Evolutionary conservation across 805 yeast genomes (phyloP), one percentile per base, ranked within the genome.

Genomic region (Saccharomycopsis sp.): DNA sequence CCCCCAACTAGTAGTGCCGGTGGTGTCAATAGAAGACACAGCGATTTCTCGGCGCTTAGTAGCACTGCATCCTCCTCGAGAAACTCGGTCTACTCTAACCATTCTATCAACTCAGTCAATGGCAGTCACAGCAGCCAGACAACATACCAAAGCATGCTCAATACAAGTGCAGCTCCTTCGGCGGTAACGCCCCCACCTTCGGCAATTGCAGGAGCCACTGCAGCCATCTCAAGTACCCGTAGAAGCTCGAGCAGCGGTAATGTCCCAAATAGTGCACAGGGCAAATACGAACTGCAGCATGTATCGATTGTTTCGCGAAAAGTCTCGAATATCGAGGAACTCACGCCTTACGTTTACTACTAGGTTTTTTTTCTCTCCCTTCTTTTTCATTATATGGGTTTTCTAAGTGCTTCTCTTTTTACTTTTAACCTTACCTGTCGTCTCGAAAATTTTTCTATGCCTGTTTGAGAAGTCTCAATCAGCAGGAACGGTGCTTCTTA

Each of bases 121-220:
- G 49, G 49, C 22, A 44, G 49, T 44, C 49, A 44, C 49, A 19
- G 49, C 22, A 44, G 49, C 12, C 49, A 44, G 22, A 44, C 49
- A 7, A 44, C 49, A 3, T 44, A 44, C 22, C 49, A 44, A 17
- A 44, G 49, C 20, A 44, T 44, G 49, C 49, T 44, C 22, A 44
- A 44, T 19, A 44, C 49, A n/a, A 17, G 8, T 17, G 20, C 49
- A 17, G 22, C 49, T 44, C 19, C 22, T 7, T 44, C 49, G 3
- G 7, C 49, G 22, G 22, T 3, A 17, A 44, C 19, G 19, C 19
- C 49, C 22, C 19, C 22, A 3, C 22, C 49, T 44, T 44, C 49
- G 19, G 19, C 20, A 12, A 44, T 44, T 44, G 12, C 22, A n/a
- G 22, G 49, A 7, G 14, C 8, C 14, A 35, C 14, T 35, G 41